Base-by-base conservation (phyloP, 495 filamentous ascomycete species). In the Tuber aestivum region DNA sequence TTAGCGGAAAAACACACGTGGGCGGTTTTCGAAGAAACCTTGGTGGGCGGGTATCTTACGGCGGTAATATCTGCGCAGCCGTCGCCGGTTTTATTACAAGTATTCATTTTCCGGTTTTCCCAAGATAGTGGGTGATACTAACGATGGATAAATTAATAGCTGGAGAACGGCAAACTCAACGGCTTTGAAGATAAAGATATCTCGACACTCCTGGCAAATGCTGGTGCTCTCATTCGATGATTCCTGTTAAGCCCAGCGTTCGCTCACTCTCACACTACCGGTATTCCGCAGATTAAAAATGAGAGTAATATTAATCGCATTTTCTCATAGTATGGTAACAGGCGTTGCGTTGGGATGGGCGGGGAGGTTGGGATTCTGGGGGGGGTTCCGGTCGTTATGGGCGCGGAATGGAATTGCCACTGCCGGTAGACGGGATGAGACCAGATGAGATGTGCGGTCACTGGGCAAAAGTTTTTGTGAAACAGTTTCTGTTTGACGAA, bases 131-230 rank as follows among this genome's bases (percentile, higher is more conserved):
- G 21, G n/a, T 65, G 27, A 35, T 65, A 65, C 75, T 78, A 74
- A 78, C 61, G 50, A 35, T 32, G 0, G 56, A 18, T 65, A 32
- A 65, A 56, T 5, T 14, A 27, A 27, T 18, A 82, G 71, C 37
- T 82, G 35, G 81, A 82, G 68, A 76, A 76, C n/a, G 77, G 80
- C 3, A 80, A 76, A 41, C 80, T 82, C 5, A 74, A 50, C 27
- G 81, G 81, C n/a, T 82, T 77, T 71, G 75, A 81, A 32, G 50
- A 79, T n/a, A 50, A 70, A 27, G 80, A 82, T 40, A 76, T 82
- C 71, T 74, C 76, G 61, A 71, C 73, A 14, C 71, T 82, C 35
- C 80, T 82, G n/a, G 72, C 56, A 37, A 75, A 40, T 32, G 79
- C 79, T 7, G 80, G 80, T 75, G 77, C 27, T 4, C 27, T 65